Evolutionary conservation across 2,329 filamentous ascomycete genomes (phyloP), one percentile per base, ranked within the genome.

Genomic region (Colletotrichum sp.): DNA sequence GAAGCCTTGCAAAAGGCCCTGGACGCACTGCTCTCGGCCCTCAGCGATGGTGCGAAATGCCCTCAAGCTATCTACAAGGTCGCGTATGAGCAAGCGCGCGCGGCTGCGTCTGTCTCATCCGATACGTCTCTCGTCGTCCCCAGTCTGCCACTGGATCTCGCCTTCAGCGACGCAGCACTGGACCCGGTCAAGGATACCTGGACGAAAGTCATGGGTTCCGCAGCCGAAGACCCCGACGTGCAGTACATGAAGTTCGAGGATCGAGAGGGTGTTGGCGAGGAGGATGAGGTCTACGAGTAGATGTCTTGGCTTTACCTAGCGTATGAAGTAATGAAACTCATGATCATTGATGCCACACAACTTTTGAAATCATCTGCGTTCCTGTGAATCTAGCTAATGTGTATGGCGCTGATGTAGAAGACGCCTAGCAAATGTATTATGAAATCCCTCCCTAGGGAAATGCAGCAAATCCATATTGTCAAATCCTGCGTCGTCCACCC

Each of bases 201-300:
- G 96, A 87, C 90, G 77, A 86, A 87, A 65, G 88, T 96, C 6
- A 87, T 91, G 78, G 90, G 89, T 12, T 85, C 86, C 2, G 88
- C 89, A 6, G 86, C 83, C 2, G 87, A 87, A 22, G 86, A 86
- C 22, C 83, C 81, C 8, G 79, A 78, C 12, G 68, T 77, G 30
- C 84, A 90, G 61, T 98, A 97, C 80, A 93, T 98, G 90, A 87
- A 90, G 25, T 98, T 98, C 82, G 90, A 93, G 65, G 94, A 97
- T 76, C 90, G 95, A 29, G 93, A 96, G 81, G 89, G 88, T 16
- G 86, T 87, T 32, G 87, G 85, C 75, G 90, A 90, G 36, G 92
- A 94, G 71, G 77, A 78, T 4, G 89, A 91, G 71, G 83, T 87
- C 65, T 90, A 90, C 77, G 86, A 91, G 68, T 86, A 77, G 81